Percentiles rank a stretch among this genome's conserved stretches.
These are phyloP conservation scores for Fraxinus greggii DNA, from an alignment of 305 asterid species.

Conservation along the genomic window DNA sequence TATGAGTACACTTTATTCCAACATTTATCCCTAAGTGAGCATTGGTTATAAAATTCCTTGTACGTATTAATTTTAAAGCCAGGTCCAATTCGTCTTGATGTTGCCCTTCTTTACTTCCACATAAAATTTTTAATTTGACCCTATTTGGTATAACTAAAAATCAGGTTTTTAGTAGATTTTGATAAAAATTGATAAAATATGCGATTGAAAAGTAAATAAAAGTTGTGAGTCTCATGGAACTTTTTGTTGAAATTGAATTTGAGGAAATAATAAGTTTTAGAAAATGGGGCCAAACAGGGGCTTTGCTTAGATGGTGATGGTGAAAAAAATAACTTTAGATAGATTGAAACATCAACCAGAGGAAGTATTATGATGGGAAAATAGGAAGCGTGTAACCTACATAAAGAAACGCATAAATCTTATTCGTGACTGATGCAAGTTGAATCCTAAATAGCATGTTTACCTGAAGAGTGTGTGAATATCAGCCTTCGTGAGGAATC, in stretches of 20 bases:
- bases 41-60: background rate
- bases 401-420: conserved; percentile 3
- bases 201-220: background rate
- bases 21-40: background rate
- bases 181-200: too few relatives aligned
- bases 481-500: conserved; percentile 86
- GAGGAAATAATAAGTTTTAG: too few relatives aligned
- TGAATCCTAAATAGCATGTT: conserved; percentile 7
- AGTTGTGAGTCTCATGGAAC: background rate
- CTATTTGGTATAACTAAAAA: background rate
- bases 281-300: too few relatives aligned
- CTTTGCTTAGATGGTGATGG: background rate
- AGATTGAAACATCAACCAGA: background rate
- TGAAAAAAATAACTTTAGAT: background rate
- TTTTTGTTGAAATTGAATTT: too few relatives aligned
- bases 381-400: background rate
- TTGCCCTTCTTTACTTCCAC: conserved; percentile 62
- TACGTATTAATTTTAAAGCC: background rate
- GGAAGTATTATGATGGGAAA: background rate
- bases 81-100: background rate
- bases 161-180: background rate
- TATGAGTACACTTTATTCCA: background rate
- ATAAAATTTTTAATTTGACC: background rate
- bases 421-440: background rate
- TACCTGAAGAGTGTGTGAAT: conserved; percentile 93